A percentile compares a stretch with the other conserved stretches of the same genome.
phyloP scores from a whole-genome alignment of 192 early-diverging fungal genomes.

The Coemansia sp. region DNA sequence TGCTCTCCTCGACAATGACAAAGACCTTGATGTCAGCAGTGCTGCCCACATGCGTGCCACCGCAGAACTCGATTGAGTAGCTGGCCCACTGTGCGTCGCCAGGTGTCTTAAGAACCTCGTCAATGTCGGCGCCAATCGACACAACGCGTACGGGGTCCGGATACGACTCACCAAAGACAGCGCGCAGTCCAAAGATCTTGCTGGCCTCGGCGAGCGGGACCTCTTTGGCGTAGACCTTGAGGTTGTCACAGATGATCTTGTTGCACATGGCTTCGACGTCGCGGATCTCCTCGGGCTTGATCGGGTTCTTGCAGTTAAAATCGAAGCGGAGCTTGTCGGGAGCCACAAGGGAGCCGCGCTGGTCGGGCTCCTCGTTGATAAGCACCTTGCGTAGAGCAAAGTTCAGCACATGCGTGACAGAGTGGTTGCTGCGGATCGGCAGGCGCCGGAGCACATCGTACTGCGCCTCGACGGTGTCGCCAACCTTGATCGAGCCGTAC shows the following conservation, averaged over 20 bases:
- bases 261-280: conserved; percentile 77
- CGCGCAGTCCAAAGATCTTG: conserved; percentile 88
- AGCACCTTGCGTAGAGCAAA: conserved; percentile 87
- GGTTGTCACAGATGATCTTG: conserved; percentile 73
- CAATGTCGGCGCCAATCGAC: conserved; percentile 84
- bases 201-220: conserved; percentile 80
- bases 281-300: conserved; percentile 67
- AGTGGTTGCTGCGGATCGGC: conserved; percentile 95
- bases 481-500: conserved; percentile 75
- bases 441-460: conserved; percentile 89
- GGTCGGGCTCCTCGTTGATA: conserved; percentile 72
- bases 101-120: conserved; percentile 80
- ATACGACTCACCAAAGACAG: conserved; percentile 97
- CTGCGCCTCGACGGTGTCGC: conserved; percentile 69
- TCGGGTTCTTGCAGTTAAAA: conserved; percentile 76
- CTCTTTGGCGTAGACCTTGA: conserved; percentile 77
- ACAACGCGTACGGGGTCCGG: conserved; percentile 98
- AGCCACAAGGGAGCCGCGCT: conserved; percentile 94
- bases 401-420: conserved; percentile 95
- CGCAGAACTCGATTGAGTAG: conserved; percentile 95
- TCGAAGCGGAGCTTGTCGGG: conserved; percentile 97
- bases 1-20: conserved; percentile 83
- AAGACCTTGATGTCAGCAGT: conserved; percentile 89
- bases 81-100: conserved; percentile 77
- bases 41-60: conserved; percentile 91